A percentile compares a stretch with the other conserved stretches of the same genome.
phyloP scores from a whole-genome alignment of 2,329 filamentous ascomycete species.

The Aurifilum marmelostoma region DNA sequence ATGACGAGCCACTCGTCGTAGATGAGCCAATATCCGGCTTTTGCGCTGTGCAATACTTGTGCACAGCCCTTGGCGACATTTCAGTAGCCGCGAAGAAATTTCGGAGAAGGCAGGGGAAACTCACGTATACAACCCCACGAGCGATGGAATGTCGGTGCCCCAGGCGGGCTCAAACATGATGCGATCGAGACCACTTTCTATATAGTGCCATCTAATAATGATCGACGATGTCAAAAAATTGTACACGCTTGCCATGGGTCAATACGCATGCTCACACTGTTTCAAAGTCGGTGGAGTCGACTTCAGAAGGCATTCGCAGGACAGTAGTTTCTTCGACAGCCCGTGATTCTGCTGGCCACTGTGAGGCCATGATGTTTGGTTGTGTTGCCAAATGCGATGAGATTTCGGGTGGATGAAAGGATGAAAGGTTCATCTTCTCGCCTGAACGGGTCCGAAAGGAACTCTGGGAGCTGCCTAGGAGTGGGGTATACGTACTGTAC shows the following conservation, averaged over 20 bases:
- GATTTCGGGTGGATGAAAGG: not conserved
- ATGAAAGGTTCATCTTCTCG: not conserved
- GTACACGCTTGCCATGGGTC: not conserved
- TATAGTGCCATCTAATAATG: not conserved
- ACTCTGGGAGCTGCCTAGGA: too few species aligned
- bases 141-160: not conserved
- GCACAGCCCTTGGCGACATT: not conserved
- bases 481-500: too few species aligned
- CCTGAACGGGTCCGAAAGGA: not conserved
- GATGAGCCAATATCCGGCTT: not conserved
- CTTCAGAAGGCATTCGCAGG: not conserved
- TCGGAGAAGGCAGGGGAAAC: not conserved
- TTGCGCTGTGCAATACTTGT: not conserved
- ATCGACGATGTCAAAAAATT: not conserved
- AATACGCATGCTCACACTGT: not conserved
- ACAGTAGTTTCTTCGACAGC: not conserved
- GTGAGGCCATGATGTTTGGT: not conserved
- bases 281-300: not conserved
- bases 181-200: not conserved
- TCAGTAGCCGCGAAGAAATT: not conserved
- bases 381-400: not conserved
- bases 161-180: not conserved
- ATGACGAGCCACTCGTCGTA: not conserved
- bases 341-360: not conserved
- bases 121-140: conserved; percentile 1